Evolutionary conservation across 2,329 filamentous ascomycete species (phyloP).

Genomic region (Amylocarpus encephaloides): DNA sequence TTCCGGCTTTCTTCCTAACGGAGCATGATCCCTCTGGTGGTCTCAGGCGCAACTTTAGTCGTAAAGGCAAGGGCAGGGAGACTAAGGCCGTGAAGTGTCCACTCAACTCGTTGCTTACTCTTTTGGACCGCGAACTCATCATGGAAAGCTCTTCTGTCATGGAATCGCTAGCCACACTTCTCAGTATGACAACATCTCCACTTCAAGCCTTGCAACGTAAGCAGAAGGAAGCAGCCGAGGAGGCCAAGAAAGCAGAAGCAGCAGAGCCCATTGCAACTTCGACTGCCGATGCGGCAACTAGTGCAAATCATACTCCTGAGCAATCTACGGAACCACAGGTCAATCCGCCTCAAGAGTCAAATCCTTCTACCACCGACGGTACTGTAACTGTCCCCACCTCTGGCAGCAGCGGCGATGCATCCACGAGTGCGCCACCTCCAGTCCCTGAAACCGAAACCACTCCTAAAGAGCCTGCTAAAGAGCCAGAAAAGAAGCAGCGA

Average conservation of each 20-base stretch:
- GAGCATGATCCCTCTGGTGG: conserved; percentile 80
- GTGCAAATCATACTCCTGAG: conserved; percentile 13
- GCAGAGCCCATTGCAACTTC: neutral
- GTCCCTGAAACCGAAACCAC: conserved; percentile 21
- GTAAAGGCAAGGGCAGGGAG: conserved; percentile 86
- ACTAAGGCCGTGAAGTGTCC: conserved; percentile 80
- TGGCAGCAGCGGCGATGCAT: conserved; percentile 17
- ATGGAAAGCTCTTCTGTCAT: conserved; percentile 97
- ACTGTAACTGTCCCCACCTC: conserved; percentile 6
- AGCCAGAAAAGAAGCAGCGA: conserved; percentile 31
- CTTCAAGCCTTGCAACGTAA: conserved; percentile 76
- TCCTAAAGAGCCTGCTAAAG: conserved; percentile 24
- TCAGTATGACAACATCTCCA: conserved; percentile 83
- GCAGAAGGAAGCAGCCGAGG: conserved; percentile 65
- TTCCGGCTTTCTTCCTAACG: conserved; percentile 86
- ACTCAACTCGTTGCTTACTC: conserved; percentile 79
- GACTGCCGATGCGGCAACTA: conserved; percentile 15
- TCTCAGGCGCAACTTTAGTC: conserved; percentile 68
- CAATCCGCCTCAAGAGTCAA: conserved; percentile 9
- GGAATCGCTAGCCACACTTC: conserved; percentile 81
- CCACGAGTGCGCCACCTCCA: conserved; percentile 16
- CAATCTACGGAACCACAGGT: conserved; percentile 9
- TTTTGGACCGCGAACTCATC: conserved; percentile 89
- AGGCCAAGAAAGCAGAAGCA: conserved; percentile 38
- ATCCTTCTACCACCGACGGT: conserved; percentile 6